Evolutionary conservation across 164 flowering plant genomes (phyloP).

Genomic region (Amborella trichopoda): DNA sequence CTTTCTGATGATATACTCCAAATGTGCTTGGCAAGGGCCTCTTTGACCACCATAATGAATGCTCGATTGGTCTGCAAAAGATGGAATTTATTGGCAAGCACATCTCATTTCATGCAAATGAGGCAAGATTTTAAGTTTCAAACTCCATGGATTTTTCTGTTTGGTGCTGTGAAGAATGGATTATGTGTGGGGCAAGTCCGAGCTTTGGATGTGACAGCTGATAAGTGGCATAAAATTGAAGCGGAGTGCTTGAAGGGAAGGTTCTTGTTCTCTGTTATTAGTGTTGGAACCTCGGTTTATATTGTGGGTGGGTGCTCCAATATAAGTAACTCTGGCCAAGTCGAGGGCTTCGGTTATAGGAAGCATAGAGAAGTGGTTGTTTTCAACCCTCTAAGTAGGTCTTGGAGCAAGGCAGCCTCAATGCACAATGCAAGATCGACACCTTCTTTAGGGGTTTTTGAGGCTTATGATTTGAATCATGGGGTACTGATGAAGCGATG

Average conservation of each 20-base stretch:
- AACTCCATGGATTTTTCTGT: conserved; percentile 80
- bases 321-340: conserved; percentile 62
- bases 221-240: conserved; percentile 63
- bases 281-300: conserved; percentile 52
- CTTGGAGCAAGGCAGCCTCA: conserved; percentile 70
- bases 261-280: conserved; percentile 73
- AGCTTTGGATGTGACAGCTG: conserved; percentile 62
- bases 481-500: not conserved
- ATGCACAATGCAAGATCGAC: conserved; percentile 79
- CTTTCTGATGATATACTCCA: conserved; percentile 92
- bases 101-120: conserved; percentile 59
- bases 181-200: conserved; percentile 77
- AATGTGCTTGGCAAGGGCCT: conserved; percentile 84
- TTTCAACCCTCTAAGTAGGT: conserved; percentile 60
- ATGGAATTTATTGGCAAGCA: conserved; percentile 64
- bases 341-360: conserved; percentile 76
- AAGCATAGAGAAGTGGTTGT: conserved; percentile 68
- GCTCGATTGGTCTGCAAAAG: conserved; percentile 90
- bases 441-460: conserved; percentile 67
- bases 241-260: conserved; percentile 65
- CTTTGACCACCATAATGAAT: conserved; percentile 71
- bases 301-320: conserved; percentile 92
- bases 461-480: conserved; percentile 22
- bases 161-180: conserved; percentile 80
- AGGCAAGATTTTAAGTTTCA: conserved; percentile 48